Base-by-base conservation (phyloP, 2,329 filamentous ascomycete species). In the Dactylellina leptospora region DNA sequence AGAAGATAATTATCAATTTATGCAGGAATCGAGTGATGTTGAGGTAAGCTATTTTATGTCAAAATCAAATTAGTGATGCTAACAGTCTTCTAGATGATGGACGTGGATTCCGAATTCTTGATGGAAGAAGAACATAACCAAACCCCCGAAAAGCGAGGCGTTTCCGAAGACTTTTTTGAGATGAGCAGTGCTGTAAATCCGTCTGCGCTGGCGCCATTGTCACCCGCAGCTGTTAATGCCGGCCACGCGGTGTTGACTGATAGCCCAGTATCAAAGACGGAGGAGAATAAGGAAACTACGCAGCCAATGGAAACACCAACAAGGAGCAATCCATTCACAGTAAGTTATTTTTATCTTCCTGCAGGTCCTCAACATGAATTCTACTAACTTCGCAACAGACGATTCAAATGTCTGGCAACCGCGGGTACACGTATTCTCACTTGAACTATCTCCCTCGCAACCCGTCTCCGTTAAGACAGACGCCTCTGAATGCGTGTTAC, bases 161-260 rank as follows among this genome's bases (percentile, higher is more conserved):
- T 20, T 20, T 20, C n/a, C 10, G 63, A 45, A 36, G 38, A 11
- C n/a, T 38, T 28, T 27, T 40, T 33, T 10, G 40, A 30, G 30
- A 8, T 5, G 1, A 27, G 53, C 6, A n/a, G n/a, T n/a, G n/a
- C 56, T 6, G 44, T 55, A 16, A 63, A 58, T 18, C 66, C 58
- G 1, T 51, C 58, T 2, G 66, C 58, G 9, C 66, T 71, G 18
- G 50, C 50, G 10, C 66, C 66, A 13, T 50, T 71, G 51, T 71
- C 66, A 11, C 56, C 54, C 16, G 66, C 66, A 8, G 66, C 66
- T 23, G 54, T 71, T 59, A 71, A 71, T 63, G 66, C 66, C 30
- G 50, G 58, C n/a, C 56, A 61, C 22, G 48, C 22, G 30, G 16
- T 42, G 3, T 44, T 44, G 30, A 42, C 20, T 16, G 51, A 27